Conservation (phyloP, 768 basidiomycete genomes). For the Trametes meyenii region DNA sequence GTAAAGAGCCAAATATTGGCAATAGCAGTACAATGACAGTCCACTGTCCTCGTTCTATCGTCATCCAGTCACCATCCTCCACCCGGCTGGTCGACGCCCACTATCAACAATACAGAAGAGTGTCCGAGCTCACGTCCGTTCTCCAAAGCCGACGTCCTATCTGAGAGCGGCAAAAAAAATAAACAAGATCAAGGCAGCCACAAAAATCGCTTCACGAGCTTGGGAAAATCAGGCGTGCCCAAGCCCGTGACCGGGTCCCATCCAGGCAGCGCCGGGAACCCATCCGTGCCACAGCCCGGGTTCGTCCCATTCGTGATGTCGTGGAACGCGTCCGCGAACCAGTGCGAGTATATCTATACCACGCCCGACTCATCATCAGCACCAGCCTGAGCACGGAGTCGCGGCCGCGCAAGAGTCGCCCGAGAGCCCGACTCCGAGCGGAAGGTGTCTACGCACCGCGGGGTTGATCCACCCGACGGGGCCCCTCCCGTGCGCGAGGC, state of each 20-base stretch:
- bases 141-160: no score
- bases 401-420: background rate
- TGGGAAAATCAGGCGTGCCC: slow-evolving; percentile 37
- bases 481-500: slow-evolving; percentile 29
- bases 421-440: no score
- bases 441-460: slow-evolving; percentile 18
- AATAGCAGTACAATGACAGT: no score
- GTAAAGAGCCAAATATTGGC: no score
- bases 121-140: no score
- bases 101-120: no score
- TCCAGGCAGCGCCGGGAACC: slow-evolving; percentile 36
- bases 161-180: no score
- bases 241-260: slow-evolving; percentile 43
- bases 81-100: no score
- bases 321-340: slow-evolving; percentile 31
- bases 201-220: slow-evolving; percentile 21
- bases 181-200: slow-evolving; percentile 10
- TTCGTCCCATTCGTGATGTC: slow-evolving; percentile 40
- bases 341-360: slow-evolving; percentile 25
- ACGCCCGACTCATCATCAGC: background rate
- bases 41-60: no score
- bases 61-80: no score
- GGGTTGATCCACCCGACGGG: slow-evolving; percentile 40
- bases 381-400: no score
- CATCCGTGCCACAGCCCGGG: slow-evolving; percentile 41